Base-by-base conservation (phyloP, 148 eudicot genomes). In the Camellia japonica region DNA sequence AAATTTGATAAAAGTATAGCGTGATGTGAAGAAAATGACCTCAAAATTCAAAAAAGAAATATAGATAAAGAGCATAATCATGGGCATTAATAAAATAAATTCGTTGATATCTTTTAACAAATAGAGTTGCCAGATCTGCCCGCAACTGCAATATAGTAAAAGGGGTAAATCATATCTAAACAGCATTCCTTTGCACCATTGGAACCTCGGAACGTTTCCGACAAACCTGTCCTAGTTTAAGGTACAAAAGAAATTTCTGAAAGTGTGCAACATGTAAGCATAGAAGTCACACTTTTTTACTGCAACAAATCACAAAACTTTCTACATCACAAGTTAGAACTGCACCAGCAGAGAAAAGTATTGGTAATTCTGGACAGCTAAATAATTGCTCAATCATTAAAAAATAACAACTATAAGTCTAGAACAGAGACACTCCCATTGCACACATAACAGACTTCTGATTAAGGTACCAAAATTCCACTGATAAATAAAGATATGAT, bases 1-100 rank as follows among this genome's bases (percentile, higher is more conserved):
- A 78, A 56, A 56, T n/a, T 41, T 82, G 19, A 69, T 59, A 60
- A 52, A 47, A 81, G 69, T 19, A 69, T 20, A 12, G 30, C 23
- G 14, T 59, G 68, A 58, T 19, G 7, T 68, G 11, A 54, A n/a
- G 42, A n/a, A 43, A 42, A 41, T 47, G 38, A 78, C 51, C 61
- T 52, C 42, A 18, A 73, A 65, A 51, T n/a, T 7, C 56, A 62
- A 67, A 66, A 68, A 60, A 59, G 66, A 44, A 19, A 73, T 80
- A 49, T 16, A 65, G 54, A 19, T 2, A 78, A 0, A 42, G 54
- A 68, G 18, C 60, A 18, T 12, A 67, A 68, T 15, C 20, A 38
- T 59, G 42, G 23, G 30, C 3, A 65, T 49, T 52, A 54, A 3
- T 65, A 38, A 15, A 52, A 18, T 7, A 64, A 61, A 63, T 46